Base-by-base conservation (phyloP, 1,284 basidiomycete species). In the Ceratobasidium sp. region DNA sequence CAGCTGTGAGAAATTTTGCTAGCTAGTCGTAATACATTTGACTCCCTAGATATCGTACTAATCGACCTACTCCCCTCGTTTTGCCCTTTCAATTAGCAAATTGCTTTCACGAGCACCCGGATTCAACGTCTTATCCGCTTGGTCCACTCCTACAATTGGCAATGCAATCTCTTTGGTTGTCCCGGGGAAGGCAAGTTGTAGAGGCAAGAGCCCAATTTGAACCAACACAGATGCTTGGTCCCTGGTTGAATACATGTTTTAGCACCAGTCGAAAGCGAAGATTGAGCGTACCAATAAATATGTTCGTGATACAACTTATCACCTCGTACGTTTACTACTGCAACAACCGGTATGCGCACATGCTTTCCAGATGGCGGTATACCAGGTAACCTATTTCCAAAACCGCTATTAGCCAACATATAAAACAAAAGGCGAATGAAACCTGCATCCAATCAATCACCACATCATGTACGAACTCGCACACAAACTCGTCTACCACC, bases 281-380 rank as follows among this genome's bases (percentile, higher is more conserved):
- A 35, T 13, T 10, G 6, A 17, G 5, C 71, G 6, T 35, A 75
- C 82, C 83, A 84, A 77, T 81, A 83, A 42, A 83, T 83, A 64
- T 83, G 82, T 75, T 83, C 83, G 76, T 83, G 81, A 73, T 81
- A 82, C 53, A 84, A 77, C 23, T 88, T 82, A 79, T 90, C 89
- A 1, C 89, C 89, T 49, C 89, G 85, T 60, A 90, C 84, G 77
- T 88, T 89, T 47, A 90, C 87, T 8, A 90, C 86, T 2, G 86
- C 87, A 39, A 88, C 83, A 86, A 89, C 87, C 0, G 89, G 88
- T 39, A 90, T 85, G 5, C 83, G 79, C 33, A 90, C 79, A 67
- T 86, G 85, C 79, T 84, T 86, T 15, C 86, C 85, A 1, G 86
- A 88, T 0, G 88, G 85, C 8, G 88, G 88, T 8, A 90, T 84